Base-by-base conservation (phyloP, 148 eudicot genomes). In the Diospyros lotus region DNA sequence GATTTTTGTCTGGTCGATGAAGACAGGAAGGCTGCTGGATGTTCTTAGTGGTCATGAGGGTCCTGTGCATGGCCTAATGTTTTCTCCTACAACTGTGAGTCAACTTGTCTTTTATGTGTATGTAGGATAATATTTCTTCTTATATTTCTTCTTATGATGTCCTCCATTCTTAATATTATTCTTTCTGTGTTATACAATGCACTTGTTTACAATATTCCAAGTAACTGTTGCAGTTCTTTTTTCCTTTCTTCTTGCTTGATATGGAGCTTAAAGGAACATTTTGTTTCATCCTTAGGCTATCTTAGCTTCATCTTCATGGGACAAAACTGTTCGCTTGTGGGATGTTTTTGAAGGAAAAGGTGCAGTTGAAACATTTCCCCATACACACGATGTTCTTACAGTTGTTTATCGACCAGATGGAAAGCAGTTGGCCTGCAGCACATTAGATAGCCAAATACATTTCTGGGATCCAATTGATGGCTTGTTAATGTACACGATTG, bases 1-100 rank as follows among this genome's bases (percentile, higher is more conserved):
- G 99, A 91, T 95, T 68, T 95, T 85, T 88, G 97, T 92, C 53
- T 95, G 99, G 99, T 92, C 99, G 52, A 90, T 92, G 99, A 95
- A 90, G 89, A 95, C 99, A 9, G 97, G 96, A n/a, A 86, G 94
- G 79, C 84, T 95, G 81, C 84, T 95, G 84, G 99, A 92, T 81
- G 79, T 95, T 82, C 87, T 95, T 58, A 92, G 99, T 8, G 97
- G 99, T 69, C 97, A 95, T 61, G 96, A 92, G 86, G 99, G 96
- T 73, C 97, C 99, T 77, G 97, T 95, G 58, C 99, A 95, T 72
- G 99, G 96, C 50, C 80, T 95, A 71, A 89, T 85, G 89, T 95
- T 95, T 80, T 95, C 99, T 86, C 97, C 97, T 39, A 78, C 89
- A 46, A 89, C 77, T 82, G 99, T 95, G 83, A 78, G 96, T 83